Conservation (phyloP, 2,329 filamentous ascomycete genomes). For the Colletotrichum spaethianum region DNA sequence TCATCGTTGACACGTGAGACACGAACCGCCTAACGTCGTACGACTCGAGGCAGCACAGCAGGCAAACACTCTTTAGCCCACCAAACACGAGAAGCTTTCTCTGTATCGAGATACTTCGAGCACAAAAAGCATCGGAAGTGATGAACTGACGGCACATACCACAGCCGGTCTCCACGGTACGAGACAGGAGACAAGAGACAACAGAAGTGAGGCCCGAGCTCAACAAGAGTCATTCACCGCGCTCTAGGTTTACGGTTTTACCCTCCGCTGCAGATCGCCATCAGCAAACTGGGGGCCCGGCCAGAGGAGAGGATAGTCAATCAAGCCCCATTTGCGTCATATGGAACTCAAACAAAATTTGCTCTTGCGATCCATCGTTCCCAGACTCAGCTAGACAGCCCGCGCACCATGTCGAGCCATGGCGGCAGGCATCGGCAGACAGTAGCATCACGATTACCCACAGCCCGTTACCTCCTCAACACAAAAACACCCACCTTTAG, state of each 20-base stretch:
- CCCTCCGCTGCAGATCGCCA: constrained; percentile 34
- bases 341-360: neutral
- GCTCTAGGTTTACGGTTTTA: constrained; percentile 8
- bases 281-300: constrained; percentile 22
- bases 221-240: constrained; percentile 8
- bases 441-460: neutral
- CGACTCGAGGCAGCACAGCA: neutral
- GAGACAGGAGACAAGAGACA: neutral
- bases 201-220: neutral
- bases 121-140: neutral
- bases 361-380: constrained; percentile 1
- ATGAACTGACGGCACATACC: neutral
- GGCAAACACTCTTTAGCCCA: neutral
- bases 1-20: neutral
- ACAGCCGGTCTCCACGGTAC: neutral
- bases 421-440: neutral
- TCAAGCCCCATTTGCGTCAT: constrained; percentile 27
- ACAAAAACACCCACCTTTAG: neutral
- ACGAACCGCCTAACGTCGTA: neutral
- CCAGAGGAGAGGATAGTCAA: neutral
- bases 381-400: neutral
- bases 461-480: neutral
- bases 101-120: neutral
- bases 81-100: neutral
- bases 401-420: neutral